A percentile compares a stretch with the other conserved stretches of the same genome.
phyloP scores from a whole-genome alignment of 2,329 filamentous ascomycete species.

The Diaporthe ampelina region DNA sequence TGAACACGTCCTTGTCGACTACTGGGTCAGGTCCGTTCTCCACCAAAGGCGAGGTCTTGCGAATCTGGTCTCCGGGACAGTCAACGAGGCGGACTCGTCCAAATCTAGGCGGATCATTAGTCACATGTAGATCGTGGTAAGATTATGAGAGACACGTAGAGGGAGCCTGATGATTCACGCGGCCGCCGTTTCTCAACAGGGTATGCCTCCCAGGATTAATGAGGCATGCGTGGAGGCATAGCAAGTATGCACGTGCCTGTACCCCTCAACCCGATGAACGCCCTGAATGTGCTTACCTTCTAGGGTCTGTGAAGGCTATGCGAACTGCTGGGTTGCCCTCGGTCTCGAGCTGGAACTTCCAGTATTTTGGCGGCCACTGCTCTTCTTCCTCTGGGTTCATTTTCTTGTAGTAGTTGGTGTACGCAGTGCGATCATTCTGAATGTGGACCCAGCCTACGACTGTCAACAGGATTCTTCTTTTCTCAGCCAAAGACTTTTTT shows the following conservation, averaged over 20 bases:
- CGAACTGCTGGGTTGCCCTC: slow-evolving; percentile 65
- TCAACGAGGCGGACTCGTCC: slow-evolving; percentile 86
- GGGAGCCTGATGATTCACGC: too few species aligned
- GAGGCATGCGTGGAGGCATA: neutral
- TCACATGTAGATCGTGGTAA: neutral
- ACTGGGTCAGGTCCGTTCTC: slow-evolving; percentile 97
- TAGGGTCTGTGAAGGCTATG: slow-evolving; percentile 86
- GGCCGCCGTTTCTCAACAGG: neutral
- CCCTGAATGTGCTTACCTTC: slow-evolving; percentile 61
- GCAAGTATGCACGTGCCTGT: too few species aligned
- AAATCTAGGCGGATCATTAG: slow-evolving; percentile 56
- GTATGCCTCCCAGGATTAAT: too few species aligned
- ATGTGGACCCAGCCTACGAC: slow-evolving; percentile 85
- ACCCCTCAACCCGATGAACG: too few species aligned
- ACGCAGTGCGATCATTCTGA: slow-evolving; percentile 80
- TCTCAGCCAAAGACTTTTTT: too few species aligned
- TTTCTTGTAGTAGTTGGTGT: slow-evolving; percentile 86
- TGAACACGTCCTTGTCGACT: slow-evolving; percentile 82
- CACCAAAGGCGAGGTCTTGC: slow-evolving; percentile 81
- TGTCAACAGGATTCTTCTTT: slow-evolving; percentile 61
- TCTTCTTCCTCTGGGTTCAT: slow-evolving; percentile 70
- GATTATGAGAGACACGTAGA: too few species aligned
- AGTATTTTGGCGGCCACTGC: slow-evolving; percentile 89
- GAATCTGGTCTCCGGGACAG: slow-evolving; percentile 81
- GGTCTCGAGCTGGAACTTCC: slow-evolving; percentile 86